Evolutionary conservation across 2,329 filamentous ascomycete genomes (phyloP).

Genomic region (Clonostachys byssicola): DNA sequence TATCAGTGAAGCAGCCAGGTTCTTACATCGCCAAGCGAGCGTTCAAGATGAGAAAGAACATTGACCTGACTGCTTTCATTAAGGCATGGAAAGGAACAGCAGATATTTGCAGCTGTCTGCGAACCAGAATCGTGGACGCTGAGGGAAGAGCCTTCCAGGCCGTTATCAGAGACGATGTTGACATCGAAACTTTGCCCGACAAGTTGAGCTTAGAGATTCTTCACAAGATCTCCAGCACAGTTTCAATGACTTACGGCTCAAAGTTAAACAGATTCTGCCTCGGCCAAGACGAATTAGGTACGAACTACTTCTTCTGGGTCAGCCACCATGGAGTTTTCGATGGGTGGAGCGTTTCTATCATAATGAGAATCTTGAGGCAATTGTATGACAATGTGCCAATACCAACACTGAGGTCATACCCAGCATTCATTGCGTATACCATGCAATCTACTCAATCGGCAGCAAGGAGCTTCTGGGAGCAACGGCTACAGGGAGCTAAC

Average conservation of each 20-base stretch:
- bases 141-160: conserved; percentile 1
- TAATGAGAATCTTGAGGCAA: background rate
- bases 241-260: conserved; percentile 5
- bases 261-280: conserved; percentile 3
- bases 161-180: background rate
- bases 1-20: conserved; percentile 22
- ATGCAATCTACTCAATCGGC: background rate
- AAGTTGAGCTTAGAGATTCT: background rate
- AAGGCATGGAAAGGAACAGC: conserved; percentile 15
- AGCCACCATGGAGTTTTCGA: conserved; percentile 7
- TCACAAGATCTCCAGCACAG: background rate
- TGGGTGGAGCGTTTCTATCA: background rate
- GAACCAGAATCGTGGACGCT: conserved; percentile 4
- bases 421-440: background rate
- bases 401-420: conserved; percentile 1
- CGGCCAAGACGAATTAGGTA: conserved; percentile 1
- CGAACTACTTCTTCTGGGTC: conserved; percentile 14
- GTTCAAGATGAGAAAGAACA: conserved; percentile 9
- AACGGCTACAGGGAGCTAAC: background rate
- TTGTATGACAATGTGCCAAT: conserved; percentile 2
- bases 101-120: conserved; percentile 2
- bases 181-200: background rate
- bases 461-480: background rate
- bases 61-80: conserved; percentile 14
- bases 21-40: conserved; percentile 27